These are phyloP conservation scores for Aegilops sharonensis DNA, from an alignment of 176 grass and related monocot genomes.

Conservation along the genomic window DNA sequence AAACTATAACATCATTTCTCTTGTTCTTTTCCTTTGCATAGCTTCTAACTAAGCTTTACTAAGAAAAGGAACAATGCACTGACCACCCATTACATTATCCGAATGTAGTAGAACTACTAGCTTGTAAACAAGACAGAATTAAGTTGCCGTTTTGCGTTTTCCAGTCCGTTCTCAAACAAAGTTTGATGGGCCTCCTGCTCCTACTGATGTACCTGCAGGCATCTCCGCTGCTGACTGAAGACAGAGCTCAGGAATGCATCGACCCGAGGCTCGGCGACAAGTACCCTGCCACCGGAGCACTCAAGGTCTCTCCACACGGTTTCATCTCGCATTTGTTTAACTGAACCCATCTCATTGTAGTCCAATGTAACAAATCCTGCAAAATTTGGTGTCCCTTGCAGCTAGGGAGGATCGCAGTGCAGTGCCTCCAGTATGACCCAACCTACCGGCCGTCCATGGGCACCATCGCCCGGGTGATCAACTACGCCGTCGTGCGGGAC, in stretches of 20 bases:
- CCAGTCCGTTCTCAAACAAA: background rate
- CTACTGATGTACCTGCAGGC: conserved; percentile 23
- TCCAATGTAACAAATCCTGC: background rate
- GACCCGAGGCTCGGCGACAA: conserved; percentile 45
- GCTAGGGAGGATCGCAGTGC: conserved; percentile 52
- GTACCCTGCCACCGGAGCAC: conserved; percentile 40
- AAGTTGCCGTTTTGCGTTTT: background rate
- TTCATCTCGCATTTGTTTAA: background rate
- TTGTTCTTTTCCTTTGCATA: background rate
- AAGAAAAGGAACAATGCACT: background rate
- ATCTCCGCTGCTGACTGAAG: conserved; percentile 41
- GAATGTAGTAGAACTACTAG: background rate
- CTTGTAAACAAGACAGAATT: background rate
- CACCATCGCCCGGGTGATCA: conserved; percentile 48
- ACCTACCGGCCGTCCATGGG: conserved; percentile 47
- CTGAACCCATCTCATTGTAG: background rate
- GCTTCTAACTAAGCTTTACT: background rate
- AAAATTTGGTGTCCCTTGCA: conserved; percentile 1
- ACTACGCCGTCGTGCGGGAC: conserved; percentile 51
- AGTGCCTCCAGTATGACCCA: conserved; percentile 53
- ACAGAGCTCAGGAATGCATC: conserved; percentile 57
- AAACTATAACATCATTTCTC: background rate
- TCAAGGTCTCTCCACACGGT: conserved; percentile 29
- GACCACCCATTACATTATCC: no score
- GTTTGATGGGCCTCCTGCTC: background rate